Evolutionary conservation across 1,284 basidiomycete genomes (phyloP).

Genomic region (Heterobasidion occidentale): DNA sequence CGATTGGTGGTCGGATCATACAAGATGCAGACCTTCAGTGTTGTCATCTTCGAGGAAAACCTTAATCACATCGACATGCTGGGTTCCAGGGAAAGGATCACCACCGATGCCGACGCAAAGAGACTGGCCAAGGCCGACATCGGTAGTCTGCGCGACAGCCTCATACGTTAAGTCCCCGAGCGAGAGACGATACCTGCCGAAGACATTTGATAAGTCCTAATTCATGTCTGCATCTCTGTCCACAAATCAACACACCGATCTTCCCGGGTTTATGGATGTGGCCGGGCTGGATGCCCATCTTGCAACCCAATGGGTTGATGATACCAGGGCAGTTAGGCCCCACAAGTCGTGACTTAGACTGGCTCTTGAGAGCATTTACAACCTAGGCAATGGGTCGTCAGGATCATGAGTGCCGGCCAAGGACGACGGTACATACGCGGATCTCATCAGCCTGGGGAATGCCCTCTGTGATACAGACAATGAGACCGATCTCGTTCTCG

Average conservation of each 20-base stretch:
- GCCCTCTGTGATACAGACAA: slow-evolving; percentile 96
- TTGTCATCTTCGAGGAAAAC: slow-evolving; percentile 92
- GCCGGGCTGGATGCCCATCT: slow-evolving; percentile 99
- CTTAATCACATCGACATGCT: slow-evolving; percentile 94
- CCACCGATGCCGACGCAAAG: slow-evolving; percentile 97
- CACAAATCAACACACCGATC: slow-evolving; percentile 52
- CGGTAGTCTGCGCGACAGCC: slow-evolving; percentile 91
- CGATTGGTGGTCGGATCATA: not conserved
- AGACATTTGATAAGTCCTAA: not conserved
- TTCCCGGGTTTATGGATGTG: slow-evolving; percentile 95
- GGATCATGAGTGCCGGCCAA: not conserved
- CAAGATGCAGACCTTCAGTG: slow-evolving; percentile 64
- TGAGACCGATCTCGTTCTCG: slow-evolving; percentile 92
- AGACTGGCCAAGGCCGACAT: slow-evolving; percentile 94
- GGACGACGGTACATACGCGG: slow-evolving; percentile 38
- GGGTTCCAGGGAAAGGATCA: slow-evolving; percentile 97
- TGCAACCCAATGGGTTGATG: slow-evolving; percentile 95
- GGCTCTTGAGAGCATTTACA: slow-evolving; percentile 88
- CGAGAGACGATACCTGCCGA: slow-evolving; percentile 88
- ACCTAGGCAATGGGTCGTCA: slow-evolving; percentile 41
- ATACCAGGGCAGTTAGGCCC: slow-evolving; percentile 98
- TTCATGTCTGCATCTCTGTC: not conserved
- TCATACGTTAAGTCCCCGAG: slow-evolving; percentile 94
- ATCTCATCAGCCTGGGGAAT: slow-evolving; percentile 97
- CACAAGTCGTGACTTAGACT: slow-evolving; percentile 91